A percentile compares a stretch with the other conserved stretches of the same genome.
phyloP scores from a whole-genome alignment of 305 asterid species.

The Withania somnifera region DNA sequence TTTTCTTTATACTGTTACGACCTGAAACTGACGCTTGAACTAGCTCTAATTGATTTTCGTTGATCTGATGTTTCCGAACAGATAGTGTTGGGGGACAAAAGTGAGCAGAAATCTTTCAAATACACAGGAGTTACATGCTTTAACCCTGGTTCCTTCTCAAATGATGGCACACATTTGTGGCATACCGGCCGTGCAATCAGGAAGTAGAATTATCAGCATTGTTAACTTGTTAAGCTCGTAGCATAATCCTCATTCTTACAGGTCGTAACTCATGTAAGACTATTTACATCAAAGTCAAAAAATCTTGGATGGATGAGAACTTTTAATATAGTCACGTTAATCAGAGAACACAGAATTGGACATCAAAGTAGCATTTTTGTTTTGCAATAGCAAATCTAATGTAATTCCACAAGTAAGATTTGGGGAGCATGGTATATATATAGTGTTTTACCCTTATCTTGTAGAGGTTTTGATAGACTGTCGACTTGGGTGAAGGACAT shows the following conservation, averaged over 20 bases:
- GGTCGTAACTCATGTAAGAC: not conserved
- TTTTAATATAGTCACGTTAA: not conserved
- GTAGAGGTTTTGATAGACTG: too few relatives aligned
- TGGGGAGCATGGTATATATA: too few relatives aligned
- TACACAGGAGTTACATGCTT: slow-evolving; percentile 86
- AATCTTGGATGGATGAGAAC: not conserved
- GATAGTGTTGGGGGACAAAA: slow-evolving; percentile 88
- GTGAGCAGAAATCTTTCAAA: slow-evolving; percentile 77
- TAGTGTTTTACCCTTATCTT: too few relatives aligned
- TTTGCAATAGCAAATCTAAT: too few relatives aligned
- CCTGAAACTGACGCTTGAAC: not conserved
- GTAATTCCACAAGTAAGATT: too few relatives aligned
- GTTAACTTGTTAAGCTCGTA: slow-evolving; percentile 30
- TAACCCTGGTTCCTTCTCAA: slow-evolving; percentile 92
- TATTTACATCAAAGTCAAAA: not conserved
- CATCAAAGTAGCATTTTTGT: too few relatives aligned
- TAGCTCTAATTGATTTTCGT: not conserved
- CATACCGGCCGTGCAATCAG: slow-evolving; percentile 76
- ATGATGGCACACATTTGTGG: slow-evolving; percentile 66
- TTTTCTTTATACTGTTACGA: not conserved
- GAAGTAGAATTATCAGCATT: slow-evolving; percentile 81
- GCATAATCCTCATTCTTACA: not conserved
- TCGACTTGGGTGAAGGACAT: too few relatives aligned
- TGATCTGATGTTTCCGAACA: slow-evolving; percentile 16
- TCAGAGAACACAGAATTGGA: not conserved